These are phyloP conservation scores for Zarea fungicola DNA, from an alignment of 2,329 filamentous ascomycete species.

Conservation along the genomic window DNA sequence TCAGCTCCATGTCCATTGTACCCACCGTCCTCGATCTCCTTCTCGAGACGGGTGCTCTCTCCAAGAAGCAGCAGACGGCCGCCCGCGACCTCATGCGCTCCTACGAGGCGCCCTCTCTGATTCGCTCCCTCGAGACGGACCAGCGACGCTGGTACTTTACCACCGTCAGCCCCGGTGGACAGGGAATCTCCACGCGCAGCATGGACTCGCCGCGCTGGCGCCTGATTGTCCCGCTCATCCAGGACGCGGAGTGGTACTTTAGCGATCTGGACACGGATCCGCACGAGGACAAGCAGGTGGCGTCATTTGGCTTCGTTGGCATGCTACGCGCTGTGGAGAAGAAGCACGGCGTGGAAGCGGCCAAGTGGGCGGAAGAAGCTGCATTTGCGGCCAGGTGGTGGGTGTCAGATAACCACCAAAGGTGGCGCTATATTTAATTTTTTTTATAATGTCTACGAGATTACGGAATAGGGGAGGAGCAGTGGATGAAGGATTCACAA, in stretches of 20 bases:
- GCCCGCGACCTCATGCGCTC: constrained; percentile 25
- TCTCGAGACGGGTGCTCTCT: constrained; percentile 27
- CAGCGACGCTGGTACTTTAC: constrained; percentile 27
- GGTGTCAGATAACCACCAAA: constrained; percentile 30
- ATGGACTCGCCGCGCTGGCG: constrained; percentile 24
- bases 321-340: constrained; percentile 16
- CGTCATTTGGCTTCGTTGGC: constrained; percentile 7
- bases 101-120: constrained; percentile 31
- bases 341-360: constrained; percentile 23
- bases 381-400: constrained; percentile 31
- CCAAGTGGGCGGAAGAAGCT: constrained; percentile 29
- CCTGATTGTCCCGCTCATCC: constrained; percentile 27
- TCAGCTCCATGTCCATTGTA: constrained; percentile 27
- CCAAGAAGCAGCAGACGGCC: constrained; percentile 19
- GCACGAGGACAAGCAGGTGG: constrained; percentile 22
- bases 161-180: constrained; percentile 28
- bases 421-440: constrained; percentile 26
- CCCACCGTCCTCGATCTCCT: constrained; percentile 31
- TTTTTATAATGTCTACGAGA: too few species aligned
- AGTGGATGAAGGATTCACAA: not conserved
- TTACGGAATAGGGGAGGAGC: not conserved
- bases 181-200: constrained; percentile 28
- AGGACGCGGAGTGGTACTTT: constrained; percentile 28
- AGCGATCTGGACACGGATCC: constrained; percentile 26
- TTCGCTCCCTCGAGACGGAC: constrained; percentile 22